These are phyloP conservation scores for Cladophialophora exuberans DNA, from an alignment of 2,329 filamentous ascomycete species.

Conservation along the genomic window DNA sequence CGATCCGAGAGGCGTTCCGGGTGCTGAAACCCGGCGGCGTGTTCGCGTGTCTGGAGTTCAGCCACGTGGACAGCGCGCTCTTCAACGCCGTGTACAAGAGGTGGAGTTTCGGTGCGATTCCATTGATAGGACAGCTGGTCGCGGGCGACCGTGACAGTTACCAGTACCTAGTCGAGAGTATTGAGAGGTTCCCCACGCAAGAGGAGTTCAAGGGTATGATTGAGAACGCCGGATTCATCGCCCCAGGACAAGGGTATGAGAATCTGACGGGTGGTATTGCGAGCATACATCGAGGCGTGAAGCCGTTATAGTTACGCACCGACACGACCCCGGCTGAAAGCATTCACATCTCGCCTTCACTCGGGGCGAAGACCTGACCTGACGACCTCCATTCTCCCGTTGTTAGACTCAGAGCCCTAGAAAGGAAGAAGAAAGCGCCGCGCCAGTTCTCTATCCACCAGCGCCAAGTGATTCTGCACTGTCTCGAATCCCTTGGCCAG, in stretches of 20 bases:
- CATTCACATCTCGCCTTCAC: too few species aligned
- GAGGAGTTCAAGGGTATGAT: slow-evolving; percentile 84
- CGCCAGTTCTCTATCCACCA: too few species aligned
- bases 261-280: slow-evolving; percentile 91
- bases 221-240: slow-evolving; percentile 66
- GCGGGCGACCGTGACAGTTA: slow-evolving; percentile 94
- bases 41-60: slow-evolving; percentile 96
- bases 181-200: slow-evolving; percentile 89
- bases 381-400: too few species aligned
- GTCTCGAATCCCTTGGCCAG: too few species aligned
- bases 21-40: slow-evolving; percentile 93
- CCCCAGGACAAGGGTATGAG: slow-evolving; percentile 83
- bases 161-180: slow-evolving; percentile 98
- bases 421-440: too few species aligned
- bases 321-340: too few species aligned
- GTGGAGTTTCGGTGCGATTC: slow-evolving; percentile 95
- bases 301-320: slow-evolving; percentile 66
- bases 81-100: slow-evolving; percentile 89
- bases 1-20: slow-evolving; percentile 79
- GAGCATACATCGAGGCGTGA: slow-evolving; percentile 95
- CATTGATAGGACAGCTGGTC: slow-evolving; percentile 91
- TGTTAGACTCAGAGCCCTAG: too few species aligned
- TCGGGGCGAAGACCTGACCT: too few species aligned
- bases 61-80: slow-evolving; percentile 75
- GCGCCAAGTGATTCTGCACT: too few species aligned